Base-by-base conservation (phyloP, 1,284 basidiomycete genomes). In the Mycena sp. region DNA sequence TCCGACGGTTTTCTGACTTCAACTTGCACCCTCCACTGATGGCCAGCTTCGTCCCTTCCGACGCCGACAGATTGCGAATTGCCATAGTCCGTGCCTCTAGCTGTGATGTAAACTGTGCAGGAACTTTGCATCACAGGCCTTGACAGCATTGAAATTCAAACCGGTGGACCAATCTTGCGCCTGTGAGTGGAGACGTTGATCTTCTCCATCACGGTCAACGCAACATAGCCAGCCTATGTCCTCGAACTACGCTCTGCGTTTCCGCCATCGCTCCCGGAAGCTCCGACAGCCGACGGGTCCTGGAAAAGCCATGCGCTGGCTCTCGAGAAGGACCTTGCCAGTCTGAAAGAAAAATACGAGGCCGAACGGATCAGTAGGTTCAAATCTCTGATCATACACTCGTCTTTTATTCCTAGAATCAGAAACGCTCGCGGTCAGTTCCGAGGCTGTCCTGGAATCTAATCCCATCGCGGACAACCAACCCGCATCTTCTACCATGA, bases 251-350 rank as follows among this genome's bases (percentile, higher is more conserved):
- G 74, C 21, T 56, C 75, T 2, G 70, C 66, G 46, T 83, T 85
- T 68, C 71, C 78, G 25, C 45, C 72, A 6, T 70, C 75, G 6
- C 49, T 40, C n/a, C 68, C 72, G 25, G 37, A 59, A 41, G 65
- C 72, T 40, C 69, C 71, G 5, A 65, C 65, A 17, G 23, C 62
- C 1, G 74, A 77, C 17, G 70, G 72, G 14, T 72, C 73, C 25
- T 87, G 85, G 85, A 80, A 78, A 56, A 74, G 68, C 4, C 80
- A 78, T 56, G 83, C 80, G 2, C 71, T 83, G n/a, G 70, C 74
- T 23, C 73, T 87, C 19, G 85, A 87, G 66, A 74, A 70, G 55
- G 76, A 83, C 30, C 70, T 81, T 35, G 69, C 69, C 6, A 68
- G 70, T 2, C 69, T 86, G 46, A 76, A 80, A 58, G 74, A 69